Percentiles rank a stretch among this genome's conserved stretches.
These are phyloP conservation scores for Begonia loranthoides DNA, from an alignment of 306 rosid species.

Conservation along the genomic window DNA sequence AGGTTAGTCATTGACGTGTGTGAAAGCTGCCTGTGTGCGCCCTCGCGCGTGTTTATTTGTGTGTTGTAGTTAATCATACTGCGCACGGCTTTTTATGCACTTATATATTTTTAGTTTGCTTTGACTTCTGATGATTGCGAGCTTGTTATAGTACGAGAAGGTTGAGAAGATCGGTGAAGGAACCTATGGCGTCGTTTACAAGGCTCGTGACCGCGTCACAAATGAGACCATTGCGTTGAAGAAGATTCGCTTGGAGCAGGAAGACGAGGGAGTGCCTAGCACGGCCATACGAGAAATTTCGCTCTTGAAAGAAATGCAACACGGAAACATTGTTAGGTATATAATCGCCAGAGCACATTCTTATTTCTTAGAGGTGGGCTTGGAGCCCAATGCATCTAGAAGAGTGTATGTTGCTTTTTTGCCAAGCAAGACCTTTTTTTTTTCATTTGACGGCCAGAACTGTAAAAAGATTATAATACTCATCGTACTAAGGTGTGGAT, in stretches of 20 bases:
- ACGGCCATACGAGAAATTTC: conserved; percentile 90
- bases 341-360: background rate
- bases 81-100: background rate
- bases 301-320: conserved; percentile 84
- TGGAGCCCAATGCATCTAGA: background rate
- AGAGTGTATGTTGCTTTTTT: background rate
- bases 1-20: conserved; percentile 6
- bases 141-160: conserved; percentile 56
- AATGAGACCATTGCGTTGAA: conserved; percentile 76
- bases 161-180: conserved; percentile 95
- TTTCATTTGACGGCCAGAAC: too few relatives aligned
- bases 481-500: too few relatives aligned
- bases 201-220: conserved; percentile 72
- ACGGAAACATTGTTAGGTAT: conserved; percentile 80
- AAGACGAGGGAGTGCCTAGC: conserved; percentile 89
- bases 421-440: too few relatives aligned
- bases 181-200: conserved; percentile 85
- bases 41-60: background rate
- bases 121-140: conserved; percentile 7
- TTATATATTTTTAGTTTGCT: background rate
- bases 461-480: too few relatives aligned
- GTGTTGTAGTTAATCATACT: background rate
- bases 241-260: conserved; percentile 91
- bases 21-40: background rate
- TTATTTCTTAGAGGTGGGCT: background rate